Base-by-base conservation (phyloP, 2,329 filamentous ascomycete species). In the Sclerotinia trifoliorum region DNA sequence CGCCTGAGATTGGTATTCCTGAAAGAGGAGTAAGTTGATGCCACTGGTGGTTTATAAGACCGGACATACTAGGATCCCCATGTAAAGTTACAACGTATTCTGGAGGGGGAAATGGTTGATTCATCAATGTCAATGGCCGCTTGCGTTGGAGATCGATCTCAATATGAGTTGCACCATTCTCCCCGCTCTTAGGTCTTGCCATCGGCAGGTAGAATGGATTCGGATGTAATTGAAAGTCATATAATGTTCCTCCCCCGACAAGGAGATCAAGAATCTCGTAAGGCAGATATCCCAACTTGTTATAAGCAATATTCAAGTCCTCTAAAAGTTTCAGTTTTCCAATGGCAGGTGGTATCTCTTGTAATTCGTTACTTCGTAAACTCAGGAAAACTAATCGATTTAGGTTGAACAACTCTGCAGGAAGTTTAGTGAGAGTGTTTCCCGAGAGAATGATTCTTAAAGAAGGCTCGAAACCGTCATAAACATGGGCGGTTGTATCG, bases 241-340 rank as follows among this genome's bases (percentile, higher is more conserved):
- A 76, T n/a, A 90, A 79, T 26, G 80, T 82, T 57, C 80, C 77
- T 46, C 56, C 63, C 0, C 78, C 75, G 3, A 68, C 29, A 51
- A 68, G 64, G 1, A 70, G 39, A 49, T 70, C 57, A 46, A 71
- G 49, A 44, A 72, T 64, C 32, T 73, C 58, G 51, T 66, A 68
- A 13, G 90, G 90, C 1, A 93, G 80, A 69, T 80, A 84, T 8
- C 81, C 81, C 15, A 93, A 79, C 6, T 79, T 78, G 70, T 92
- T 92, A 65, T 89, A 84, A 0, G 88, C 85, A 11, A 93, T 73
- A 72, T 91, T 92, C 51, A 93, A 83, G 63, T 86, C 83, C 63
- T 80, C 79, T 5, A 93, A 81, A 68, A 86, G 87, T 5, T 75
- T 76, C 8, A 92, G 80, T 44, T 84, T 84, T 29, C 80, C 81